Evolutionary conservation across 305 asterid species (phyloP).

Genomic region (Solanum aculeatissimum): DNA sequence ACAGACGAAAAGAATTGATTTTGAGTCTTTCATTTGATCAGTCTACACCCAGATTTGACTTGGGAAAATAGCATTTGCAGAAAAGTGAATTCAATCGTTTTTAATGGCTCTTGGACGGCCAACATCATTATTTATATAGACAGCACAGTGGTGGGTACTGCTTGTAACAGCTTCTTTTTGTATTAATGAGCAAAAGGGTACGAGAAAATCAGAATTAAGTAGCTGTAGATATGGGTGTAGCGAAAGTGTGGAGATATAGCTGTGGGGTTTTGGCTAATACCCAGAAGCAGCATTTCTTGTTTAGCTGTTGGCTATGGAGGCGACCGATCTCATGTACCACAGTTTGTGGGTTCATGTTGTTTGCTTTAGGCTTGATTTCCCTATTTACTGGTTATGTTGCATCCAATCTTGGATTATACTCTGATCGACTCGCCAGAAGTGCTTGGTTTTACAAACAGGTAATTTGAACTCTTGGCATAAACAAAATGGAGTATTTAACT

Average conservation of each 20-base stretch:
- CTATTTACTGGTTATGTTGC: conserved; percentile 94
- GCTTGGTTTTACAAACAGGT: conserved; percentile 42
- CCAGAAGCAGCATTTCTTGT: conserved; percentile 5
- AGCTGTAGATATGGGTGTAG: neutral
- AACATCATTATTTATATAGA: neutral
- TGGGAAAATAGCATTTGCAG: neutral
- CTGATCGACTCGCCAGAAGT: conserved; percentile 23
- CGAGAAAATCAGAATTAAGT: neutral
- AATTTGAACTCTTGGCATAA: neutral
- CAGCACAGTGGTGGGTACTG: neutral
- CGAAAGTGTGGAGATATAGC: neutral
- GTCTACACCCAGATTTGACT: neutral
- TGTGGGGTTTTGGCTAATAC: neutral
- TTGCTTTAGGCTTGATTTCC: conserved; percentile 75
- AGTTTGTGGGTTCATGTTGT: conserved; percentile 73
- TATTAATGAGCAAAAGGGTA: neutral
- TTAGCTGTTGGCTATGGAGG: conserved; percentile 21
- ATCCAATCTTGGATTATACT: conserved; percentile 92
- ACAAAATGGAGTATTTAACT: neutral
- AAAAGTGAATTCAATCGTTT: neutral
- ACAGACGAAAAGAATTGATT: neutral
- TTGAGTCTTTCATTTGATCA: neutral
- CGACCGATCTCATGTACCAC: conserved; percentile 70
- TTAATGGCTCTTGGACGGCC: neutral
- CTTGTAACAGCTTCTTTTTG: neutral